Evolutionary conservation across 768 basidiomycete genomes (phyloP).

Genomic region (Tubosaeta sp.): DNA sequence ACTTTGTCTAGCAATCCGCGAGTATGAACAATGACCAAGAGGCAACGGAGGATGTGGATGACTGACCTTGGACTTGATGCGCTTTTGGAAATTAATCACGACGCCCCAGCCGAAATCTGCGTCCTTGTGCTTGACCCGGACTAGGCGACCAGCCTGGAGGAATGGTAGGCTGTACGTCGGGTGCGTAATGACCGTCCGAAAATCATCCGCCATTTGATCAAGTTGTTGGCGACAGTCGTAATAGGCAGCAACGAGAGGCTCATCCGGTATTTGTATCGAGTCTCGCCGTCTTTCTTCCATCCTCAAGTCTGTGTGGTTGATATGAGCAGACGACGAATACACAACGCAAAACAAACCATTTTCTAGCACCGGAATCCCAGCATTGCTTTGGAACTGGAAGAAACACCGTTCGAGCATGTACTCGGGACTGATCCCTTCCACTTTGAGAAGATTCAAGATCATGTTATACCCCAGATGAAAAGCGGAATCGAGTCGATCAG

Average conservation of each 20-base stretch:
- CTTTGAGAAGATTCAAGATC: constrained; percentile 97
- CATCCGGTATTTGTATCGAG: constrained; percentile 73
- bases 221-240: constrained; percentile 92
- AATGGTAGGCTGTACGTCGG: constrained; percentile 94
- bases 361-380: constrained; percentile 81
- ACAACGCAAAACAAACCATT: constrained; percentile 52
- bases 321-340: constrained; percentile 3
- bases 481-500: constrained; percentile 94
- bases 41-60: background rate
- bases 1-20: constrained; percentile 46
- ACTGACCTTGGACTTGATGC: constrained; percentile 72
- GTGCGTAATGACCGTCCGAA: constrained; percentile 89
- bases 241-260: constrained; percentile 80
- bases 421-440: constrained; percentile 97
- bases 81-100: constrained; percentile 88
- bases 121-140: constrained; percentile 82
- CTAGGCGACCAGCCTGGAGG: constrained; percentile 87
- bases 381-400: constrained; percentile 96
- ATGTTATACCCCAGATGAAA: constrained; percentile 99
- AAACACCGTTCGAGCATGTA: constrained; percentile 98
- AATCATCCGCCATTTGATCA: constrained; percentile 83
- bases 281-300: constrained; percentile 64
- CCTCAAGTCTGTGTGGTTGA: constrained; percentile 54
- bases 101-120: constrained; percentile 97
- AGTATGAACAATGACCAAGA: background rate